Evolutionary conservation across 2,329 filamentous ascomycete genomes (phyloP).

Genomic region (Ophiocordyceps unilateralis): DNA sequence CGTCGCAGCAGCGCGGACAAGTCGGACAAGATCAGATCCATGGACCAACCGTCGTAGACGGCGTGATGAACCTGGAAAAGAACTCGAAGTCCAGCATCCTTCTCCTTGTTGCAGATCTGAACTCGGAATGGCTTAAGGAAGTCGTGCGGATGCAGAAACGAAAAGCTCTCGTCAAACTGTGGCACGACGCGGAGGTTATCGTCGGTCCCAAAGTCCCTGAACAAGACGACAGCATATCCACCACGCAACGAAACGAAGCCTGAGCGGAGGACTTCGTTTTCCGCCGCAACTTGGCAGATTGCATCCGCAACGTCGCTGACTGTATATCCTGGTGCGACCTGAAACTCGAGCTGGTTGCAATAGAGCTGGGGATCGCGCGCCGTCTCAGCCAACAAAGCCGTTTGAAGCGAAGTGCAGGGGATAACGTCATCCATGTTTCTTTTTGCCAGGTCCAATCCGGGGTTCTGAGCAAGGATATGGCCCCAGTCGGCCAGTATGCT

Average conservation of each 20-base stretch:
- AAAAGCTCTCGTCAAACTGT: slow-evolving; percentile 19
- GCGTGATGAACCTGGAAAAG: slow-evolving; percentile 60
- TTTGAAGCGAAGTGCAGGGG: slow-evolving; percentile 57
- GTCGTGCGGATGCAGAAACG: slow-evolving; percentile 18
- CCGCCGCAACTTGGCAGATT: slow-evolving; percentile 28
- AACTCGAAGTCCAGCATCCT: slow-evolving; percentile 9
- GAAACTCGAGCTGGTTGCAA: slow-evolving; percentile 59
- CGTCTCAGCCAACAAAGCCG: slow-evolving; percentile 68
- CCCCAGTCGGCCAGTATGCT: slow-evolving; percentile 7
- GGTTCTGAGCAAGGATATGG: slow-evolving; percentile 5
- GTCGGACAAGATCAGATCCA: slow-evolving; percentile 57
- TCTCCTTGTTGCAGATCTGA: slow-evolving; percentile 25
- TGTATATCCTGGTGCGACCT: slow-evolving; percentile 23
- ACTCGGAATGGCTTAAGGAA: slow-evolving; percentile 42
- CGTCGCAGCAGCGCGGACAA: slow-evolving; percentile 32
- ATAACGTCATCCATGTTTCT: slow-evolving; percentile 24
- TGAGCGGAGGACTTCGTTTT: slow-evolving; percentile 54
- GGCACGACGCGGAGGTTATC: slow-evolving; percentile 24
- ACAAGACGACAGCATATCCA: slow-evolving; percentile 32
- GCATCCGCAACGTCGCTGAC: slow-evolving; percentile 25
- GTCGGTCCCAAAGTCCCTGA: slow-evolving; percentile 27
- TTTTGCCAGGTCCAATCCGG: slow-evolving; percentile 5
- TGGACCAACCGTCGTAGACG: slow-evolving; percentile 86
- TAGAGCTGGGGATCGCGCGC: slow-evolving; percentile 42
- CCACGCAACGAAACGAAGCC: slow-evolving; percentile 45